phyloP scores from a whole-genome alignment of 345 rosid species.

The Eucalyptus melliodora region DNA sequence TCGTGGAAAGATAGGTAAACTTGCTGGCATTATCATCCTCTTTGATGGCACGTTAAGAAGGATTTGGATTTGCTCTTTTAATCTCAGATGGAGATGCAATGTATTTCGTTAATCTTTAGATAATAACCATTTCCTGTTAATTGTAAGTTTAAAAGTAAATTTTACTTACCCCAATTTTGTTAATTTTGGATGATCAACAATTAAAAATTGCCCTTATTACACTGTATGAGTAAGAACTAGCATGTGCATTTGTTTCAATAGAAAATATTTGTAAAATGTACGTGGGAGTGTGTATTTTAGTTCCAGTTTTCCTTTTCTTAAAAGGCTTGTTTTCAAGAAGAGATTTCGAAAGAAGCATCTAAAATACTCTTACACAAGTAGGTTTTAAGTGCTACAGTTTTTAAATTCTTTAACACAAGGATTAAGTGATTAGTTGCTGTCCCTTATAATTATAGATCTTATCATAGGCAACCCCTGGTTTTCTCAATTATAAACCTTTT shows the following conservation, averaged over 20 bases:
- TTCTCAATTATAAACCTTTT: neutral
- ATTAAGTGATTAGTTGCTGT: neutral
- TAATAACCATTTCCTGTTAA: neutral
- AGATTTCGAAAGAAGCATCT: neutral
- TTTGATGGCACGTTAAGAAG: neutral
- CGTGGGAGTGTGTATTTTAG: neutral
- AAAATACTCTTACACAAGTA: neutral
- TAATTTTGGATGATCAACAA: neutral
- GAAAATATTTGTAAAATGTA: neutral
- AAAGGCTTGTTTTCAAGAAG: neutral
- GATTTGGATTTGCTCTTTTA: neutral
- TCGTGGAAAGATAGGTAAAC: constrained; percentile 94
- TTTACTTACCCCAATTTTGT: neutral
- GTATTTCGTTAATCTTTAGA: neutral
- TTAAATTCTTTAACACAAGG: neutral
- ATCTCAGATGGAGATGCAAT: neutral
- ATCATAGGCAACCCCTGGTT: neutral
- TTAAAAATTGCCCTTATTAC: neutral
- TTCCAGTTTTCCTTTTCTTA: neutral
- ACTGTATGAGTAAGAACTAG: neutral
- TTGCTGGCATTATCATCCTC: neutral
- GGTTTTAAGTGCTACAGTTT: neutral
- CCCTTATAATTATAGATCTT: neutral
- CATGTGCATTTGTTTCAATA: neutral
- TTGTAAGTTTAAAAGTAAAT: neutral